Conservation (phyloP, 1,139 yeast species). For the Ogataea hybrid region DNA sequence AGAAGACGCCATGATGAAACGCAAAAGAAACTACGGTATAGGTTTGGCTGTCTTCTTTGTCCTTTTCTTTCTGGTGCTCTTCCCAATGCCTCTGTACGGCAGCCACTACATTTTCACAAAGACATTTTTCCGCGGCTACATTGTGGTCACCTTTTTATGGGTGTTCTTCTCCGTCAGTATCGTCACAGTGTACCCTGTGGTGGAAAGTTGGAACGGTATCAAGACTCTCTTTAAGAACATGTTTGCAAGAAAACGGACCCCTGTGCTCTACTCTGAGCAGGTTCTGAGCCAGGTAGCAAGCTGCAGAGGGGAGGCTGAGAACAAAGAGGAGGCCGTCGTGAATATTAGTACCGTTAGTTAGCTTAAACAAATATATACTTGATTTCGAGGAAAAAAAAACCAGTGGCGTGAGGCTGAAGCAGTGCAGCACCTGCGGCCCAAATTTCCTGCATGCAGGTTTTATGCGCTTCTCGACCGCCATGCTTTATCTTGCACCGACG, state of each 20-base stretch:
- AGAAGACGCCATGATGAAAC: conserved; percentile 29
- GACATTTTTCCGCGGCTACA: conserved; percentile 38
- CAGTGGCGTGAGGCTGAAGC: neutral
- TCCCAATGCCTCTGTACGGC: conserved; percentile 38
- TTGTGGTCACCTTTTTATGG: conserved; percentile 40
- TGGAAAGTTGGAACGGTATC: conserved; percentile 31
- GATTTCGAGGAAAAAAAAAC: neutral
- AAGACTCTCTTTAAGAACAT: conserved; percentile 8
- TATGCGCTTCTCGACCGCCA: no score
- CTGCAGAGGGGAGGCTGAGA: neutral
- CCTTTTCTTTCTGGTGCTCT: conserved; percentile 30
- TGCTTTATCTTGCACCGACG: no score
- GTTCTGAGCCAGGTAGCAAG: conserved; percentile 5
- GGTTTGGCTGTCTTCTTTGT: conserved; percentile 26
- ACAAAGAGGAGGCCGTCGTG: conserved; percentile 1
- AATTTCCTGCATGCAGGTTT: neutral
- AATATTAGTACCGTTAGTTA: neutral
- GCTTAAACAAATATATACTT: neutral
- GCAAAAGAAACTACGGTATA: conserved; percentile 27
- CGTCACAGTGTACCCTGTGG: conserved; percentile 37
- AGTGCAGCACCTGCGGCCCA: neutral
- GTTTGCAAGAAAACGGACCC: neutral
- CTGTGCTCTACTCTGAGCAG: conserved; percentile 6
- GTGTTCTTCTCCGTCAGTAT: conserved; percentile 34
- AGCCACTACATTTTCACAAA: conserved; percentile 34